Conservation (phyloP, 257 asterid species). For the Cruciata laevipes region DNA sequence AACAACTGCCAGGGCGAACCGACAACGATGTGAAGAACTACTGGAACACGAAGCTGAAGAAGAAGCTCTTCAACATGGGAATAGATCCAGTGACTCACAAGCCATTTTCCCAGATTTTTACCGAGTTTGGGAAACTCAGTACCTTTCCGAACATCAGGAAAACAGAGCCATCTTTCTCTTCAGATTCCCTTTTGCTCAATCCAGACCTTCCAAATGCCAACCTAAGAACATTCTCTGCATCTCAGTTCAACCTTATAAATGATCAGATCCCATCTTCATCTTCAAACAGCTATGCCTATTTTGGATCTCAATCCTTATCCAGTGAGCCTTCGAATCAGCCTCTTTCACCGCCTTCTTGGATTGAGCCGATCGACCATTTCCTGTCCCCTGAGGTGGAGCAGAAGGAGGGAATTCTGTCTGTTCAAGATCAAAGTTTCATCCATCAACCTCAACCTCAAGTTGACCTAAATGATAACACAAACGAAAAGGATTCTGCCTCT, state of each 20-base stretch:
- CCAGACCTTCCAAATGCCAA: neutral
- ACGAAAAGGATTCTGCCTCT: neutral
- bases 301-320: conserved; percentile 29
- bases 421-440: conserved; percentile 5
- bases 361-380: conserved; percentile 33
- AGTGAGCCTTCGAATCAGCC: conserved; percentile 27
- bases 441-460: neutral
- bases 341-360: conserved; percentile 30
- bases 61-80: conserved; percentile 74
- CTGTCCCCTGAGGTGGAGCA: conserved; percentile 13
- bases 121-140: conserved; percentile 66
- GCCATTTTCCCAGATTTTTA: conserved; percentile 80
- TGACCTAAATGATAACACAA: neutral
- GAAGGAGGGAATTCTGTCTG: conserved; percentile 14
- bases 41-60: conserved; percentile 96
- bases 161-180: conserved; percentile 7
- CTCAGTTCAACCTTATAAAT: conserved; percentile 20
- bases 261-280: conserved; percentile 33
- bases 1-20: conserved; percentile 78
- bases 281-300: conserved; percentile 28
- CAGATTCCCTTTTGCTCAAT: neutral
- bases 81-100: conserved; percentile 96
- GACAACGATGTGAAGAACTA: conserved; percentile 95
- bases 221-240: conserved; percentile 9
- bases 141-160: conserved; percentile 34